Conservation (phyloP, 192 early-diverging fungal genomes). For the Coemansia sp. region DNA sequence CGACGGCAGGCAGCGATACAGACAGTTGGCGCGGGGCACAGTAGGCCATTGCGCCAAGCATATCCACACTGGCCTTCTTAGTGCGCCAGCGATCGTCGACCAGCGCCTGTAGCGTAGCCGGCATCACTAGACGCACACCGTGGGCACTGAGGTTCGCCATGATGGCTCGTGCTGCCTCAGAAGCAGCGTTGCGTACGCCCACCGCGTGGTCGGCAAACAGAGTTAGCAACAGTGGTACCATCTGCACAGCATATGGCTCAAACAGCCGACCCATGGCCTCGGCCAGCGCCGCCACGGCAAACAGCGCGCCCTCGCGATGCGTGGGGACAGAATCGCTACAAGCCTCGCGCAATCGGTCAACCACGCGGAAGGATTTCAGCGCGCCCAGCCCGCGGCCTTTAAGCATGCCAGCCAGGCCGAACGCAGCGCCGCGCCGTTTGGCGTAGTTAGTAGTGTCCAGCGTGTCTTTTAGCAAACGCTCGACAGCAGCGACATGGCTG, state of each 20-base stretch:
- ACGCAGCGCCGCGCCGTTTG: slow-evolving; percentile 88
- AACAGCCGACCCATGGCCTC: slow-evolving; percentile 85
- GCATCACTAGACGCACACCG: slow-evolving; percentile 95
- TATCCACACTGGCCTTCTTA: slow-evolving; percentile 95
- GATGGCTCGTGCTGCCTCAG: slow-evolving; percentile 85
- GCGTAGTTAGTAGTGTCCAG: slow-evolving; percentile 80
- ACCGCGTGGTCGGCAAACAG: slow-evolving; percentile 82
- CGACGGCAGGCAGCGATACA: slow-evolving; percentile 82
- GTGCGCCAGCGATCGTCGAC: slow-evolving; percentile 92
- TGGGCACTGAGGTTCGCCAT: slow-evolving; percentile 95
- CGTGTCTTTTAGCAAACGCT: slow-evolving; percentile 65
- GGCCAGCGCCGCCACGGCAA: slow-evolving; percentile 91
- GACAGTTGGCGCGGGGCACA: slow-evolving; percentile 95
- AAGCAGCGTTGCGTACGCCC: slow-evolving; percentile 88
- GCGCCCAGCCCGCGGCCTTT: slow-evolving; percentile 87
- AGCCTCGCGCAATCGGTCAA: slow-evolving; percentile 68
- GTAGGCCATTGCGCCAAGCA: slow-evolving; percentile 92
- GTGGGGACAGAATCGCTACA: slow-evolving; percentile 65
- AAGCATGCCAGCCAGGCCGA: slow-evolving; percentile 91
- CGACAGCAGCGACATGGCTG: slow-evolving; percentile 60
- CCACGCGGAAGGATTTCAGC: slow-evolving; percentile 81
- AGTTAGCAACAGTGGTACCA: slow-evolving; percentile 81
- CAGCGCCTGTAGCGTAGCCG: slow-evolving; percentile 82
- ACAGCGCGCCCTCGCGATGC: slow-evolving; percentile 88
- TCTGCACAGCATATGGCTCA: slow-evolving; percentile 95